Conservation (phyloP, 768 basidiomycete species). For the Tylopilus vinaceipallidus region DNA sequence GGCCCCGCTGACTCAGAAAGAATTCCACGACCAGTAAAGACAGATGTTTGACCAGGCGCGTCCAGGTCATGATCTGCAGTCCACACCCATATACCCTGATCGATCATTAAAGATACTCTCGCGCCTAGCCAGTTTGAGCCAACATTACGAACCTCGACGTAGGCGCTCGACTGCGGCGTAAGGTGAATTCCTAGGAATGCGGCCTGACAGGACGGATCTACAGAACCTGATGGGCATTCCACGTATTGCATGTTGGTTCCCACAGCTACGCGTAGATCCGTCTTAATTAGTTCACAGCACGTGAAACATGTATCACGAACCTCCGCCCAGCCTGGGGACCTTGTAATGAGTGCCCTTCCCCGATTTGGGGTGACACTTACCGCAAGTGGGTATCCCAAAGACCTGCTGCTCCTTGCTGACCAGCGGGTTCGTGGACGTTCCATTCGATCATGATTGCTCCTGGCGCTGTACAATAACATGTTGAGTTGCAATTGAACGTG, state of each 20-base stretch:
- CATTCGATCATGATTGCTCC: conserved; percentile 53
- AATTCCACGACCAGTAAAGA: conserved; percentile 70
- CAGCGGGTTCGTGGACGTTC: conserved; percentile 57
- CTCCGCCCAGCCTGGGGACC: conserved; percentile 26
- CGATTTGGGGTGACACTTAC: conserved; percentile 19
- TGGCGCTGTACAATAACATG: conserved; percentile 35
- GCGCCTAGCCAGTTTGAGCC: too few relatives aligned
- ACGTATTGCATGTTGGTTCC: conserved; percentile 50
- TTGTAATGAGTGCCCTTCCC: background rate
- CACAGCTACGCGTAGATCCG: conserved; percentile 37
- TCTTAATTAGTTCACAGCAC: too few relatives aligned
- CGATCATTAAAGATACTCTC: background rate
- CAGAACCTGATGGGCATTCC: conserved; percentile 43
- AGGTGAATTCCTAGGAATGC: conserved; percentile 68
- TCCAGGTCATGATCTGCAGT: conserved; percentile 66
- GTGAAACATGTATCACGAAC: background rate
- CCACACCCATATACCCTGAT: conserved; percentile 77
- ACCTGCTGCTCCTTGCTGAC: conserved; percentile 50
- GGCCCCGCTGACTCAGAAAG: conserved; percentile 75
- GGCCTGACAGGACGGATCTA: conserved; percentile 49
- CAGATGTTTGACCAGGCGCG: conserved; percentile 52
- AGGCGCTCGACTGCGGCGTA: conserved; percentile 48
- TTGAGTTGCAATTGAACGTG: too few relatives aligned
- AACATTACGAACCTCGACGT: conserved; percentile 52
- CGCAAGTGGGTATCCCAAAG: conserved; percentile 49